Conservation (phyloP, 2,329 filamentous ascomycete genomes). For the Metarhizium robertsii region DNA sequence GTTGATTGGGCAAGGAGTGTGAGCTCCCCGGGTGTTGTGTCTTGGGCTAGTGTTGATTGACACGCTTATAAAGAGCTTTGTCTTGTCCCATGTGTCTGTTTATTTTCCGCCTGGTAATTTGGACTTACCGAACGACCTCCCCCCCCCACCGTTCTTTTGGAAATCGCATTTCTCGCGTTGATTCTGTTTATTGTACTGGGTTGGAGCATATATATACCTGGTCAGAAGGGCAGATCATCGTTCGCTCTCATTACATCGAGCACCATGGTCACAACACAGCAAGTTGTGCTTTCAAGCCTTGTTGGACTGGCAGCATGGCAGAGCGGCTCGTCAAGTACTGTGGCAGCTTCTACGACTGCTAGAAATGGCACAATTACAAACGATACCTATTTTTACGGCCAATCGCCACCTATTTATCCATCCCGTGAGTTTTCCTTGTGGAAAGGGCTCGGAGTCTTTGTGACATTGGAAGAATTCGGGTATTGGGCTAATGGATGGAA, state of each 20-base stretch:
- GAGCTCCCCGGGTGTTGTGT: too few relatives aligned
- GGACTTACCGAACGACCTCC: too few relatives aligned
- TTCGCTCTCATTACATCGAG: neutral
- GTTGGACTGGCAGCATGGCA: conserved; percentile 4
- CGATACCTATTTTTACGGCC: conserved; percentile 38
- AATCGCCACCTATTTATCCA: conserved; percentile 40
- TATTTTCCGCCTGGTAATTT: too few relatives aligned
- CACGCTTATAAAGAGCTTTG: too few relatives aligned
- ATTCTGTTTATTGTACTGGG: too few relatives aligned
- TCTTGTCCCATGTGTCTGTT: too few relatives aligned
- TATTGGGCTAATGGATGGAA: neutral
- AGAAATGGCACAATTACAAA: conserved; percentile 22
- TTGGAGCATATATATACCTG: neutral
- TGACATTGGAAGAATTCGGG: neutral
- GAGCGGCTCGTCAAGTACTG: neutral
- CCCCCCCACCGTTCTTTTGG: too few relatives aligned
- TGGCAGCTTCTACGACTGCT: conserved; percentile 2
- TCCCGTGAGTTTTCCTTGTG: conserved; percentile 30
- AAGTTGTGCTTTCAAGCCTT: conserved; percentile 1
- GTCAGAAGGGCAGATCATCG: neutral
- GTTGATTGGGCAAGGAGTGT: too few relatives aligned
- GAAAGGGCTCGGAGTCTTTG: neutral
- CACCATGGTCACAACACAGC: neutral
- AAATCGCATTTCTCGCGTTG: too few relatives aligned
- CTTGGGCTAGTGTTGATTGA: too few relatives aligned